Conservation (phyloP, 805 yeast genomes). For the Tetrapisispora fleetii region DNA sequence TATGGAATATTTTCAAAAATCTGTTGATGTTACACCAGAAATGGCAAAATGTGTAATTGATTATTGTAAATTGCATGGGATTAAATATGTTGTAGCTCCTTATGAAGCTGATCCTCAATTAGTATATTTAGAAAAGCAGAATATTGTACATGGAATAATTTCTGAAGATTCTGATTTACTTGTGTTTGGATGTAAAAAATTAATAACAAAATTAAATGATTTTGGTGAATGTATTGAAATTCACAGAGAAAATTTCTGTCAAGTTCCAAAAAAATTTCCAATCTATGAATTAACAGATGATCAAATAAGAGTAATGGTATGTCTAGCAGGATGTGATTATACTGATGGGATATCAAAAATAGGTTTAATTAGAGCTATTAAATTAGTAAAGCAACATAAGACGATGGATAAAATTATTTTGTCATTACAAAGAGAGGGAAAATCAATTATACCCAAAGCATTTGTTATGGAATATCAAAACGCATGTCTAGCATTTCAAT, state of each 20-base stretch:
- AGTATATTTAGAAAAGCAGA: constrained; percentile 73
- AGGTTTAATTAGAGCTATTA: constrained; percentile 71
- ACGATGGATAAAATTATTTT: constrained; percentile 47
- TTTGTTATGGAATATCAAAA: constrained; percentile 50
- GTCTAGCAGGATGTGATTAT: constrained; percentile 94
- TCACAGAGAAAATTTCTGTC: constrained; percentile 41
- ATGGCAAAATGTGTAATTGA: constrained; percentile 85
- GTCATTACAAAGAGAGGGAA: constrained; percentile 52
- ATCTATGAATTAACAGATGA: constrained; percentile 42
- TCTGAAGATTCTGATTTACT: constrained; percentile 92
- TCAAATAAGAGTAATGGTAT: constrained; percentile 67
- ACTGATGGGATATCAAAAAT: constrained; percentile 75
- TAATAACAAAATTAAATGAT: constrained; percentile 77
- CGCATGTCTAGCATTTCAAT: constrained; percentile 74
- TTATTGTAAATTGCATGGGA: constrained; percentile 44
- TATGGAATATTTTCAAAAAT: constrained; percentile 57
- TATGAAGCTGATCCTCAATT: constrained; percentile 97
- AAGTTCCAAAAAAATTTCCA: constrained; percentile 39
- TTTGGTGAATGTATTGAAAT: constrained; percentile 62
- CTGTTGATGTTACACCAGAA: constrained; percentile 78
- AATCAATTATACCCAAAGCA: constrained; percentile 41
- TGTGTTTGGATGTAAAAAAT: constrained; percentile 69
- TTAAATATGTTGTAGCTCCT: constrained; percentile 86
- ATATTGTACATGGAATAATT: constrained; percentile 72
- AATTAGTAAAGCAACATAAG: constrained; percentile 41